Conservation (phyloP, 148 eudicot genomes). For the Chenopodium berlandieri region DNA sequence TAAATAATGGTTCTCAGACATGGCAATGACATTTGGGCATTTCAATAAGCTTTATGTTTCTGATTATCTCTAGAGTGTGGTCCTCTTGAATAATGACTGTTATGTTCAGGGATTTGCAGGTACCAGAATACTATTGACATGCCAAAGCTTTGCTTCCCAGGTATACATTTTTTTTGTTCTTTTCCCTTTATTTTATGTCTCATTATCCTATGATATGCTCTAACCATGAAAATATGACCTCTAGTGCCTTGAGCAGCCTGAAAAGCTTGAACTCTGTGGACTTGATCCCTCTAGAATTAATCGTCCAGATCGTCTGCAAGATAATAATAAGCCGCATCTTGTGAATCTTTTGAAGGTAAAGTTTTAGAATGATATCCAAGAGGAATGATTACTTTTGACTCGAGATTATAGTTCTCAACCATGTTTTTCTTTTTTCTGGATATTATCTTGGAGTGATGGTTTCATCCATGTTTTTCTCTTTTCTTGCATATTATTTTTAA, state of each 20-base stretch:
- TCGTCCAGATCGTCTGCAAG: slow-evolving; percentile 70
- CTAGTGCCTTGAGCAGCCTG: slow-evolving; percentile 67
- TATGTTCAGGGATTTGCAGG: slow-evolving; percentile 50
- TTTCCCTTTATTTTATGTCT: neutral
- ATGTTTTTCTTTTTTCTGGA: neutral
- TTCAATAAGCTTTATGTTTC: neutral
- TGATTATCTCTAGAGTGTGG: neutral
- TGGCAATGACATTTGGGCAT: too few relatives aligned
- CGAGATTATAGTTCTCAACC: neutral
- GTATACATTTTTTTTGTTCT: slow-evolving; percentile 25
- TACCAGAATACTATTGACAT: slow-evolving; percentile 57
- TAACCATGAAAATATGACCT: neutral
- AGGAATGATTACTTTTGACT: neutral
- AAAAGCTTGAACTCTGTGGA: slow-evolving; percentile 60
- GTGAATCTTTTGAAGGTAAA: slow-evolving; percentile 62
- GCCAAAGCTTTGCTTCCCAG: slow-evolving; percentile 57
- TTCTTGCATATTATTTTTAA: neutral
- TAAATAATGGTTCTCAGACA: too few relatives aligned
- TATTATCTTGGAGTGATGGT: neutral
- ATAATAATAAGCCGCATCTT: slow-evolving; percentile 45
- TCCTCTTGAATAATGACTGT: neutral
- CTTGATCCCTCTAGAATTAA: slow-evolving; percentile 62
- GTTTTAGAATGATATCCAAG: neutral
- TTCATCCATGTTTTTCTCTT: neutral
- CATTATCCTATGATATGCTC: neutral